Percentiles rank a stretch among this genome's conserved stretches.
phyloP scores from a whole-genome alignment of 176 grass and related monocot genomes.

The Oryza rufipogon region DNA sequence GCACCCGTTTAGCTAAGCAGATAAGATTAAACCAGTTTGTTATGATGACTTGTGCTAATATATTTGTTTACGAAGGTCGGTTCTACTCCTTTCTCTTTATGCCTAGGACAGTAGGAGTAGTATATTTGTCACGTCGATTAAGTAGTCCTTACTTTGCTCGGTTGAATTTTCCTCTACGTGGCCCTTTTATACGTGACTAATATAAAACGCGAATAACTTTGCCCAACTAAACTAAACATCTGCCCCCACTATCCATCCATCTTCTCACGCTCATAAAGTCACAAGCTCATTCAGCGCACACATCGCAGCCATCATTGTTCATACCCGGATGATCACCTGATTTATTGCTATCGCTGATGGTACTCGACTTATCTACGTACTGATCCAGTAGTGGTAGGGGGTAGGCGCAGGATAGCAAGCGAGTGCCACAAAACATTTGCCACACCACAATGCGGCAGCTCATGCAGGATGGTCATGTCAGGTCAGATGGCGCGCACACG shows the following conservation, averaged over 20 bases:
- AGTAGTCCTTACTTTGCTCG: not conserved
- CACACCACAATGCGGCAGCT: not conserved
- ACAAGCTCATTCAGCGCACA: not conserved
- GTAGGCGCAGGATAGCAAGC: not conserved
- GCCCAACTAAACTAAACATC: not conserved
- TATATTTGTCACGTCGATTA: slow-evolving; percentile 20
- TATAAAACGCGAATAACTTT: slow-evolving; percentile 20
- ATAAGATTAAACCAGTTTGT: not conserved
- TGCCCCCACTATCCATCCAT: no score
- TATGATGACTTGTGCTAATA: slow-evolving; percentile 14
- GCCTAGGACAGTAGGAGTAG: not conserved
- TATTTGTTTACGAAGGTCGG: not conserved
- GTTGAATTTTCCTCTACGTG: slow-evolving; percentile 15
- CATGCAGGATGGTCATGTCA: not conserved
- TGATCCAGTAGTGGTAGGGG: not conserved
- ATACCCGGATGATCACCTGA: not conserved
- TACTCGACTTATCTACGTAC: no score
- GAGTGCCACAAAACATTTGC: not conserved
- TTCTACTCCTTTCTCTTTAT: not conserved
- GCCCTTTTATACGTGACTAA: not conserved
- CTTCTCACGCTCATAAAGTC: not conserved
- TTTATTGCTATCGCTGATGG: not conserved
- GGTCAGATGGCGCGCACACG: not conserved
- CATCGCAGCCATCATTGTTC: not conserved
- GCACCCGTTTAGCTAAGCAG: not conserved